These are phyloP conservation scores for Trichosporon coremiiforme DNA, from an alignment of 1,284 basidiomycete genomes.

Conservation along the genomic window DNA sequence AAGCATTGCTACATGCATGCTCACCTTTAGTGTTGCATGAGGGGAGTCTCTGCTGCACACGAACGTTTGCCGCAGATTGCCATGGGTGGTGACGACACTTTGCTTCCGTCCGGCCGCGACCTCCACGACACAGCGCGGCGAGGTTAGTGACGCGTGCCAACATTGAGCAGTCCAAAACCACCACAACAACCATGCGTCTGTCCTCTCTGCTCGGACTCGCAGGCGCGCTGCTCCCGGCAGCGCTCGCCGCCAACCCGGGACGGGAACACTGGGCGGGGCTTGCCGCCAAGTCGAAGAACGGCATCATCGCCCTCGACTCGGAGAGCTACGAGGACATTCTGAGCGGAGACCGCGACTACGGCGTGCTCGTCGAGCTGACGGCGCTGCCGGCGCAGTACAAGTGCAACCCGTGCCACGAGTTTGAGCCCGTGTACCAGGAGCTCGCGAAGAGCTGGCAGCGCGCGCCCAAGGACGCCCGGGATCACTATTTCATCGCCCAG, in stretches of 20 bases:
- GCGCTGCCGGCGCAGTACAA: conserved; percentile 76
- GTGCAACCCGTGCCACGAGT: conserved; percentile 64
- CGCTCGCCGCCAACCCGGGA: conserved; percentile 36
- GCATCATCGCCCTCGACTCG: conserved; percentile 76
- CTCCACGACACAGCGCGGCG: conserved; percentile 9
- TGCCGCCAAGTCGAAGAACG: conserved; percentile 67
- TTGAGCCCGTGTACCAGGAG: conserved; percentile 75
- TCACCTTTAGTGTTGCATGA: not conserved
- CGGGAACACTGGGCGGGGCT: conserved; percentile 58
- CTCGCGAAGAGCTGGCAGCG: conserved; percentile 79
- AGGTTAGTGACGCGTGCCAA: conserved; percentile 15
- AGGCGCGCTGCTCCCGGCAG: conserved; percentile 30
- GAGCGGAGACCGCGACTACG: conserved; percentile 72
- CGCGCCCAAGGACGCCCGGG: conserved; percentile 64
- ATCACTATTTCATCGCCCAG: conserved; percentile 87
- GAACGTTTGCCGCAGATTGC: not conserved
- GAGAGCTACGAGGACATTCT: conserved; percentile 71
- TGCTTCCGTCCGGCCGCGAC: conserved; percentile 16
- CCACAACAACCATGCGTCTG: conserved; percentile 35
- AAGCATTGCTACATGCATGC: not conserved
- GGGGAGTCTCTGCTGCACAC: not conserved
- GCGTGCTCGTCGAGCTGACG: conserved; percentile 78
- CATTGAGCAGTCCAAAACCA: not conserved
- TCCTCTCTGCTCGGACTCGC: conserved; percentile 32
- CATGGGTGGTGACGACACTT: conserved; percentile 1